These are phyloP conservation scores for Capronia coronata DNA, from an alignment of 2,329 filamentous ascomycete species.

Conservation along the genomic window DNA sequence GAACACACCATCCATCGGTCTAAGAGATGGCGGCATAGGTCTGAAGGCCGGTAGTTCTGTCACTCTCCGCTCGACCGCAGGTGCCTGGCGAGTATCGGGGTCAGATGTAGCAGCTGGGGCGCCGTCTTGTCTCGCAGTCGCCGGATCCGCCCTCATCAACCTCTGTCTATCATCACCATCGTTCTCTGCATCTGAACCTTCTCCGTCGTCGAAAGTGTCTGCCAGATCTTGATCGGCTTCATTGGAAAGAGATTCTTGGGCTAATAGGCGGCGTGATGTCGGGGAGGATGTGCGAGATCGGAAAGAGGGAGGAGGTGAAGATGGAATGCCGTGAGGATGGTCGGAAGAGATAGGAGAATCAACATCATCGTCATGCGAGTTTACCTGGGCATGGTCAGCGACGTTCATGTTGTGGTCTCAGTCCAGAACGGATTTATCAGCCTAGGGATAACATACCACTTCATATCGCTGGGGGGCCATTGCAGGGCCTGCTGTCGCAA, in stretches of 20 bases:
- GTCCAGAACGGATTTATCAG: slow-evolving; percentile 1
- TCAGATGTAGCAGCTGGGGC: slow-evolving; percentile 4
- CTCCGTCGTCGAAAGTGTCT: slow-evolving; percentile 84
- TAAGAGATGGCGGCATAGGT: slow-evolving; percentile 33
- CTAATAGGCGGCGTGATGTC: slow-evolving; percentile 47
- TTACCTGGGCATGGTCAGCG: slow-evolving; percentile 33
- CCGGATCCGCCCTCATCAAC: slow-evolving; percentile 63
- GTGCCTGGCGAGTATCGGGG: slow-evolving; percentile 5
- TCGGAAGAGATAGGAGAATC: slow-evolving; percentile 28
- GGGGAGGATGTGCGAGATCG: slow-evolving; percentile 73
- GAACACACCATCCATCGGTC: slow-evolving; percentile 86
- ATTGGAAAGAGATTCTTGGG: slow-evolving; percentile 45
- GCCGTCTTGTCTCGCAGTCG: slow-evolving; percentile 15
- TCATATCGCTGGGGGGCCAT: slow-evolving; percentile 48
- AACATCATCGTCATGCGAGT: slow-evolving; percentile 38
- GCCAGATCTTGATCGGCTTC: slow-evolving; percentile 74
- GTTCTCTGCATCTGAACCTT: slow-evolving; percentile 61
- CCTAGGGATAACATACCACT: slow-evolving; percentile 36
- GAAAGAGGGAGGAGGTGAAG: slow-evolving; percentile 65
- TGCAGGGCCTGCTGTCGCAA: slow-evolving; percentile 17
- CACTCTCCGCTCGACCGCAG: slow-evolving; percentile 41
- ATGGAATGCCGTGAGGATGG: slow-evolving; percentile 32
- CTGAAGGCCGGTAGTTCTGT: slow-evolving; percentile 51
- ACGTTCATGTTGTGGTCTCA: slow-evolving; percentile 10
- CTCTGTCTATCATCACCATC: slow-evolving; percentile 81